Conservation (phyloP, 805 yeast genomes). For the Candida multigemmis region DNA sequence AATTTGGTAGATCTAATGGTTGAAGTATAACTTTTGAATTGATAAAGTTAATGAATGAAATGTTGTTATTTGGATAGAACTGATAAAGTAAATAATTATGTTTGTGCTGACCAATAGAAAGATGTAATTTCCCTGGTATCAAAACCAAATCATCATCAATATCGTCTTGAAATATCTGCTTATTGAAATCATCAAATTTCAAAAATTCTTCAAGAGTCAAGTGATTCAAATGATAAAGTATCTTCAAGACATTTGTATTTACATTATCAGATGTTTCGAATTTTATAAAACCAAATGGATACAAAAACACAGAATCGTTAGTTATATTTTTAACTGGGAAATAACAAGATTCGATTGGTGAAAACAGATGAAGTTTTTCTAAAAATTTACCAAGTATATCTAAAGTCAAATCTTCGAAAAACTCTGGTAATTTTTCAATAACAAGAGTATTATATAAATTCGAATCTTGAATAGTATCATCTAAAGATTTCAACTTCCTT, state of each 20-base stretch:
- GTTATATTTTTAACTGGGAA: conserved; percentile 35
- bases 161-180: not conserved
- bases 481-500: conserved; percentile 22
- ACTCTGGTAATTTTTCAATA: conserved; percentile 39
- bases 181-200: conserved; percentile 6
- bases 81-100: conserved; percentile 20
- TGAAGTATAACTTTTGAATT: not conserved
- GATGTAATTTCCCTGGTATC: conserved; percentile 6
- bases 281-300: conserved; percentile 49
- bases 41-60: conserved; percentile 1
- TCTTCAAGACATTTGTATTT: conserved; percentile 40
- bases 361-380: conserved; percentile 32
- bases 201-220: conserved; percentile 39
- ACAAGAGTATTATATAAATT: conserved; percentile 15
- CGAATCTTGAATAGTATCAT: conserved; percentile 6
- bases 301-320: conserved; percentile 2
- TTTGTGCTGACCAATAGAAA: conserved; percentile 27
- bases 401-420: conserved; percentile 39
- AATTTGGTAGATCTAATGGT: conserved; percentile 3
- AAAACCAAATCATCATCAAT: not conserved
- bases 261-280: conserved; percentile 15
- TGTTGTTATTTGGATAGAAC: conserved; percentile 4
- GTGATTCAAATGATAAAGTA: conserved; percentile 41
- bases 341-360: conserved; percentile 38
- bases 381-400: conserved; percentile 25